Percentiles rank a stretch among this genome's conserved stretches.
Conservation (phyloP, 2,329 filamentous ascomycete species). For the Ascosphaera apis region DNA sequence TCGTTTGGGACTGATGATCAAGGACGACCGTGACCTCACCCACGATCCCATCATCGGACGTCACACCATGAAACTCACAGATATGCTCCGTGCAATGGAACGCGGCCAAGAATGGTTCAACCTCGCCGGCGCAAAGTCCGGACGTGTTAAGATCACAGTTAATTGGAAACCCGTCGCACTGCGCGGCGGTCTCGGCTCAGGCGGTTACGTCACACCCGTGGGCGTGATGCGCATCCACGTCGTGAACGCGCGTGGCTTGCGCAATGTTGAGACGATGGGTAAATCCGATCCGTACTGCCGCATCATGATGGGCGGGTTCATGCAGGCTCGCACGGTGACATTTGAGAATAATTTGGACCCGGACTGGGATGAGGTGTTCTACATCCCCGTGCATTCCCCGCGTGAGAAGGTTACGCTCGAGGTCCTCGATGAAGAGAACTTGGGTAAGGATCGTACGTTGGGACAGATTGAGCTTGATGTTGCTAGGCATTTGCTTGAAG, state of each 20-base stretch:
- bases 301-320: conserved; percentile 69
- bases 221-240: conserved; percentile 92
- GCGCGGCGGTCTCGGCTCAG: conserved; percentile 50
- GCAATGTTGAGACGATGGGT: conserved; percentile 84
- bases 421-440: conserved; percentile 88
- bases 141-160: conserved; percentile 70
- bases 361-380: conserved; percentile 87
- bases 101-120: conserved; percentile 97
- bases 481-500: conserved; percentile 56
- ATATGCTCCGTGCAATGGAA: conserved; percentile 72
- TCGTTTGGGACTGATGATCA: conserved; percentile 76
- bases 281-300: conserved; percentile 92
- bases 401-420: conserved; percentile 73
- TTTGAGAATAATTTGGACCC: conserved; percentile 92
- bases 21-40: conserved; percentile 74
- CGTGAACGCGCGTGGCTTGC: conserved; percentile 55
- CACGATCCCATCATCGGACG: conserved; percentile 68
- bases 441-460: conserved; percentile 74
- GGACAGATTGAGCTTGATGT: conserved; percentile 58
- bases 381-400: conserved; percentile 66
- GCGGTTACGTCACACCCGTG: conserved; percentile 79
- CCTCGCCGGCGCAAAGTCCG: conserved; percentile 54
- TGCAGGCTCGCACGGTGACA: conserved; percentile 80
- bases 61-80: conserved; percentile 87
- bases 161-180: conserved; percentile 92